phyloP scores from a whole-genome alignment of 139 green algal genomes.

The Chlorokybus atmophyticus region DNA sequence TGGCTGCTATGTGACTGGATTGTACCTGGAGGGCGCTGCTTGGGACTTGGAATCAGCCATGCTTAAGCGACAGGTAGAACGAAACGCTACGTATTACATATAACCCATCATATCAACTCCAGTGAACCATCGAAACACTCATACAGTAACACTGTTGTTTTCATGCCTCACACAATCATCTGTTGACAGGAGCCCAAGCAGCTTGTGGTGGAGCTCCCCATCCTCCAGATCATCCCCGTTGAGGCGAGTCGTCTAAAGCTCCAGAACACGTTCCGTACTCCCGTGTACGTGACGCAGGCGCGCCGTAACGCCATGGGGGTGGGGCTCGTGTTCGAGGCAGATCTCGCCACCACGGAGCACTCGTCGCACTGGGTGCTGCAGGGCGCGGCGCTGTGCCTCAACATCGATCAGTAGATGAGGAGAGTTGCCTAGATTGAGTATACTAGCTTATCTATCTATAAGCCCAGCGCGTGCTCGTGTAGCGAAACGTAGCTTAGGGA shows the following conservation, averaged over 20 bases:
- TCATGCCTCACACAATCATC: no score
- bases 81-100: no score
- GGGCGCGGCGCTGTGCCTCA: conserved; percentile 62
- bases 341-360: conserved; percentile 58
- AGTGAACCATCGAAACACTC: no score
- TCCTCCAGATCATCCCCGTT: conserved; percentile 65
- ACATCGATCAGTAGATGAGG: conserved; percentile 36
- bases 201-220: conserved; percentile 66
- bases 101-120: no score
- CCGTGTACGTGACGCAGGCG: conserved; percentile 71
- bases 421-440: neutral
- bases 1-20: conserved; percentile 60
- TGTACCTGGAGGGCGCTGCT: conserved; percentile 68
- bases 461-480: no score
- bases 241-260: conserved; percentile 65
- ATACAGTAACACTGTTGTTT: no score
- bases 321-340: conserved; percentile 69
- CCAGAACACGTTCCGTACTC: conserved; percentile 50
- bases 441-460: no score
- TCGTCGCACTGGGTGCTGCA: conserved; percentile 66
- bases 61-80: conserved; percentile 32
- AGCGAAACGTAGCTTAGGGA: no score
- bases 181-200: conserved; percentile 51
- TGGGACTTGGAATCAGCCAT: conserved; percentile 48
- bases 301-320: conserved; percentile 68